Evolutionary conservation across 148 eudicot species (phyloP).

Genomic region (Simmondsia chinensis): DNA sequence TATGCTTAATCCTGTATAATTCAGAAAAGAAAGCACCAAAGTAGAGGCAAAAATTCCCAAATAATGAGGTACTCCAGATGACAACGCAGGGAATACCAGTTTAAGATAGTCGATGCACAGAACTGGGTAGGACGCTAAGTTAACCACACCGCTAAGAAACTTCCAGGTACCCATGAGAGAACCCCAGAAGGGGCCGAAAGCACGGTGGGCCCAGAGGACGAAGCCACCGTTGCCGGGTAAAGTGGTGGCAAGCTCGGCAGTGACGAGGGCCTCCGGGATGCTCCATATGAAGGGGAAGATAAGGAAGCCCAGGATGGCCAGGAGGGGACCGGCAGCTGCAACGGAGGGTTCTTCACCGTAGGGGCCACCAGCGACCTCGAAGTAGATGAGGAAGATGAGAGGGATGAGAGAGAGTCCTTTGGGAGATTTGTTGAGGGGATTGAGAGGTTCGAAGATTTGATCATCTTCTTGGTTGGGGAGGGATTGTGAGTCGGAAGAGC

Average conservation of each 20-base stretch:
- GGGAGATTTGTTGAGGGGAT: neutral
- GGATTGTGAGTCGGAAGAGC: neutral
- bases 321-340: conserved; percentile 18
- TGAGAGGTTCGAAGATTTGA: neutral
- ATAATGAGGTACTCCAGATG: conserved; percentile 21
- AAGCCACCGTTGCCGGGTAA: conserved; percentile 35
- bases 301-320: conserved; percentile 26
- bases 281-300: conserved; percentile 35
- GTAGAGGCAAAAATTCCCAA: conserved; percentile 13
- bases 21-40: conserved; percentile 17
- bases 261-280: conserved; percentile 30
- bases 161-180: conserved; percentile 35
- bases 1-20: conserved; percentile 26
- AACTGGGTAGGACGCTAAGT: conserved; percentile 30
- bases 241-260: conserved; percentile 38
- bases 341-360: conserved; percentile 33
- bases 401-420: conserved; percentile 22
- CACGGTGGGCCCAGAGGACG: conserved; percentile 30
- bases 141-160: conserved; percentile 29
- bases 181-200: conserved; percentile 34
- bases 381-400: conserved; percentile 30
- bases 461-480: conserved; percentile 3
- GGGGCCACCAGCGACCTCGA: conserved; percentile 33
- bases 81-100: conserved; percentile 18
- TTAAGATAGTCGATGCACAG: conserved; percentile 30